A percentile compares a stretch with the other conserved stretches of the same genome.
Conservation (phyloP, 1,284 basidiomycete genomes). For the Boletus nobilissimus region DNA sequence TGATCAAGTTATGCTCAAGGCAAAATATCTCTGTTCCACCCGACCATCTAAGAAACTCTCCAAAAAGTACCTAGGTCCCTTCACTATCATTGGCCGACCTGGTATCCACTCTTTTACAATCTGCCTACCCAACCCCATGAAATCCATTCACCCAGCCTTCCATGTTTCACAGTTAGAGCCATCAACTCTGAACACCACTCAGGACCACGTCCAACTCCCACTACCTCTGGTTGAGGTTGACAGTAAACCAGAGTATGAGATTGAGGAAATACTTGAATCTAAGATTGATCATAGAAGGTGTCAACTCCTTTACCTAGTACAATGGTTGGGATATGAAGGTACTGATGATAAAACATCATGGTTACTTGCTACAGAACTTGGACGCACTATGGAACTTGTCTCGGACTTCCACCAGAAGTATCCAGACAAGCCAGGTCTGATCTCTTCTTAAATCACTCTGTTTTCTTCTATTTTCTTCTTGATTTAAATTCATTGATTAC, state of each 20-base stretch:
- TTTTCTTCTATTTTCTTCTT: no score
- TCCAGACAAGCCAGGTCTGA: no score
- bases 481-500: no score
- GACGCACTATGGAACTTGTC: no score
- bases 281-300: background rate
- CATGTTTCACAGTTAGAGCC: background rate
- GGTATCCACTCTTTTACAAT: background rate
- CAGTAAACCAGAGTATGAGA: background rate
- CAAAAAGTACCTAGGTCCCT: background rate
- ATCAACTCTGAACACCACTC: background rate
- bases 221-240: background rate
- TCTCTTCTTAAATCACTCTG: no score
- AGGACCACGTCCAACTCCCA: background rate
- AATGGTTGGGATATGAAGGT: background rate
- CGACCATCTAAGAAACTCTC: background rate
- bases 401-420: no score
- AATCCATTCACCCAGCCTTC: background rate
- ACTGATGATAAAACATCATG: background rate
- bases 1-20: background rate
- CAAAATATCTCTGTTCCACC: background rate
- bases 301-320: background rate
- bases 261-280: background rate
- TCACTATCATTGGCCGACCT: background rate
- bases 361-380: background rate
- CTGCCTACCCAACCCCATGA: background rate